Conservation (phyloP, 169 alveolate genomes). For the Eimeria acervulina region DNA sequence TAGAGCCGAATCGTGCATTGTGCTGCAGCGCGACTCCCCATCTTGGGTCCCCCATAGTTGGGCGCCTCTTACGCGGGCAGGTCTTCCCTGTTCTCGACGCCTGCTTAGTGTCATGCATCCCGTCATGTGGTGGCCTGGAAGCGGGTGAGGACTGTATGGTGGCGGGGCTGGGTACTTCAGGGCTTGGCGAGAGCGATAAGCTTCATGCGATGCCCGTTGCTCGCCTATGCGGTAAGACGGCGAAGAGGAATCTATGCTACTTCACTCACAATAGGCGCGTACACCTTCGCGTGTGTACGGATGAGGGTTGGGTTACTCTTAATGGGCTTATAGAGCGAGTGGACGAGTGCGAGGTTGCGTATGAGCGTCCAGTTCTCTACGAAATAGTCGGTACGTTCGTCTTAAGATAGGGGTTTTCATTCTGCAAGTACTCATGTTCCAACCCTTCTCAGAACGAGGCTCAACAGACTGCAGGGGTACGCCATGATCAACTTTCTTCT, state of each 20-base stretch:
- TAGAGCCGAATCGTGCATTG: background rate
- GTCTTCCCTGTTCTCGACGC: slow-evolving; percentile 72
- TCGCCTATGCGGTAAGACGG: background rate
- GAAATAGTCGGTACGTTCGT: slow-evolving; percentile 72
- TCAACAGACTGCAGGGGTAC: background rate
- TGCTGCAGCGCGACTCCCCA: slow-evolving; percentile 75
- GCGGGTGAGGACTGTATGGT: slow-evolving; percentile 43
- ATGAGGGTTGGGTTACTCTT: slow-evolving; percentile 76
- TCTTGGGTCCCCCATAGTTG: slow-evolving; percentile 63
- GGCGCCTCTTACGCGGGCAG: slow-evolving; percentile 65
- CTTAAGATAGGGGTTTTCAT: background rate
- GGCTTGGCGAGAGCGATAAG: slow-evolving; percentile 2
- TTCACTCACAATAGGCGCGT: slow-evolving; percentile 39
- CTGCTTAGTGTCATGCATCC: slow-evolving; percentile 36
- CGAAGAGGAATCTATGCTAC: background rate
- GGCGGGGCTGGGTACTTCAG: slow-evolving; percentile 46
- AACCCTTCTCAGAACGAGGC: background rate
- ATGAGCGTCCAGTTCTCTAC: slow-evolving; percentile 60
- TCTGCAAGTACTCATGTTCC: no score
- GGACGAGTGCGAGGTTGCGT: slow-evolving; percentile 72
- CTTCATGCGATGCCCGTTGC: background rate
- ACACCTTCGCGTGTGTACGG: slow-evolving; percentile 66
- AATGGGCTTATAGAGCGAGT: slow-evolving; percentile 69
- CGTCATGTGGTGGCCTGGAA: slow-evolving; percentile 35
- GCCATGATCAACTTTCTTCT: background rate